Conservation (phyloP, 2,329 filamentous ascomycete species). For the Nemania sp. region DNA sequence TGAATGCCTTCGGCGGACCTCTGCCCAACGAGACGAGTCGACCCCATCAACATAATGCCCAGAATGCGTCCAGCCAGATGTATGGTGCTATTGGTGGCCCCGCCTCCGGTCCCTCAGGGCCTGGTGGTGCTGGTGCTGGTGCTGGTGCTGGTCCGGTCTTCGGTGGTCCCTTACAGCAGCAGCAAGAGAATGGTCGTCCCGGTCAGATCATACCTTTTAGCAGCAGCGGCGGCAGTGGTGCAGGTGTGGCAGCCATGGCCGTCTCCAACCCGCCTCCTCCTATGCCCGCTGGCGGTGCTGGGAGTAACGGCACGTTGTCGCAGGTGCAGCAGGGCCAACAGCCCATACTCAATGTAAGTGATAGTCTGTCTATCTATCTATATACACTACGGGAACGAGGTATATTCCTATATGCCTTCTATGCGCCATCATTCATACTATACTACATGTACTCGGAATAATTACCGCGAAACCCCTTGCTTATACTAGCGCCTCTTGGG, state of each 20-base stretch:
- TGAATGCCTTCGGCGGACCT: constrained; percentile 65
- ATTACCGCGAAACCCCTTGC: not conserved
- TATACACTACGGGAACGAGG: not conserved
- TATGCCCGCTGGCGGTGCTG: constrained; percentile 52
- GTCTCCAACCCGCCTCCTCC: constrained; percentile 49
- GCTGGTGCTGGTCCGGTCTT: constrained; percentile 72
- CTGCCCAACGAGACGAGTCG: constrained; percentile 66
- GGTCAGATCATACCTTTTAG: constrained; percentile 73
- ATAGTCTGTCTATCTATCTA: not conserved
- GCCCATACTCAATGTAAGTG: constrained; percentile 79
- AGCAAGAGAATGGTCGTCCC: constrained; percentile 67
- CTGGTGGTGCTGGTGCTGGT: constrained; percentile 70
- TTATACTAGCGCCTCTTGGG: not conserved
- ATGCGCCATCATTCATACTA: too few species aligned
- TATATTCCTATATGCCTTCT: not conserved
- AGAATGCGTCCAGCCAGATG: constrained; percentile 64
- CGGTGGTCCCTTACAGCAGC: constrained; percentile 74
- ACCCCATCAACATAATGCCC: constrained; percentile 64
- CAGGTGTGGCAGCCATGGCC: constrained; percentile 62
- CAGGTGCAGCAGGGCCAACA: constrained; percentile 40
- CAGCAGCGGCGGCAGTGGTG: constrained; percentile 63
- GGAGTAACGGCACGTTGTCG: constrained; percentile 52
- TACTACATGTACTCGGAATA: too few species aligned
- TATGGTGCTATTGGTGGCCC: constrained; percentile 57
- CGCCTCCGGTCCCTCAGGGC: constrained; percentile 40